Conservation (phyloP, 805 yeast species). For the Starmerella kuoi region DNA sequence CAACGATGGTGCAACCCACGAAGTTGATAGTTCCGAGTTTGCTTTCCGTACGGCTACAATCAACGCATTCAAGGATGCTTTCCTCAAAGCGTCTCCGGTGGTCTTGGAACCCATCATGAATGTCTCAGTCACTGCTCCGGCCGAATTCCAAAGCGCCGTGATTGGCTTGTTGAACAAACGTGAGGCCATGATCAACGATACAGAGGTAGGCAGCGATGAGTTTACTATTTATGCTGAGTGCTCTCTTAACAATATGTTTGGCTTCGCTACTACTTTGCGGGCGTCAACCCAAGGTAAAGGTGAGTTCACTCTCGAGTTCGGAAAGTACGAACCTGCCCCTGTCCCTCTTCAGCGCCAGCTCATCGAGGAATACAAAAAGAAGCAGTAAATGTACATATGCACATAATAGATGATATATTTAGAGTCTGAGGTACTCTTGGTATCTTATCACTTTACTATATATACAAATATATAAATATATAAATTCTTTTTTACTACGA, state of each 20-base stretch:
- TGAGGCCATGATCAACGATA: slow-evolving; percentile 84
- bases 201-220: slow-evolving; percentile 89
- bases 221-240: slow-evolving; percentile 90
- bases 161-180: slow-evolving; percentile 86
- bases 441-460: background rate
- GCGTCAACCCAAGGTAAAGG: slow-evolving; percentile 99
- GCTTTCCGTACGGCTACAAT: slow-evolving; percentile 88
- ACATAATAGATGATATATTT: slow-evolving; percentile 13
- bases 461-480: too few relatives aligned
- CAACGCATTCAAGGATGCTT: slow-evolving; percentile 86
- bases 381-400: slow-evolving; percentile 28
- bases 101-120: slow-evolving; percentile 94
- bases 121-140: slow-evolving; percentile 85
- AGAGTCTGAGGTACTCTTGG: background rate
- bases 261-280: slow-evolving; percentile 87
- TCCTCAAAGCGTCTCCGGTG: slow-evolving; percentile 70
- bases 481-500: too few relatives aligned
- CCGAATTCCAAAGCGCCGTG: slow-evolving; percentile 88
- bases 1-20: slow-evolving; percentile 94
- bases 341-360: slow-evolving; percentile 83
- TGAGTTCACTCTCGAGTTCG: slow-evolving; percentile 90
- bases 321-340: slow-evolving; percentile 80
- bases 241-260: slow-evolving; percentile 92
- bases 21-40: slow-evolving; percentile 92
- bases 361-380: slow-evolving; percentile 69